Evolutionary conservation across 2,329 filamentous ascomycete genomes (phyloP).

Genomic region (Fusarium sulawesiense): DNA sequence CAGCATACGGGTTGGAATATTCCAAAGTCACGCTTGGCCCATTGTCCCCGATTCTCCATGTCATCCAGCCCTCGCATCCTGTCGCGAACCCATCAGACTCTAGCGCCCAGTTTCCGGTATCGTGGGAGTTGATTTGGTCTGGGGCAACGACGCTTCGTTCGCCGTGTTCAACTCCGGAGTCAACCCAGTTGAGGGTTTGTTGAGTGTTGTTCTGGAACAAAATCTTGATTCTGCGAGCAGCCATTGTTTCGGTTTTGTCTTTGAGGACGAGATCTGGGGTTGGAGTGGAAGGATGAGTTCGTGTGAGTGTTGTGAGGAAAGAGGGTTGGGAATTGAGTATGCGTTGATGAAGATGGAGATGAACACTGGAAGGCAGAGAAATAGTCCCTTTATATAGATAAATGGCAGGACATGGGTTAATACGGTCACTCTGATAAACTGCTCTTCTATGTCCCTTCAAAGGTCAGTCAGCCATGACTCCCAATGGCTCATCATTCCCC

Average conservation of each 20-base stretch:
- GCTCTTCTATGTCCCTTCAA: background rate
- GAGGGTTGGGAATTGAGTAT: background rate
- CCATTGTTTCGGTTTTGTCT: background rate
- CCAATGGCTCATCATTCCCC: background rate
- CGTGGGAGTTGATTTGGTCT: background rate
- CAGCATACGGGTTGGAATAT: too few species aligned
- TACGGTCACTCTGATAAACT: too few species aligned
- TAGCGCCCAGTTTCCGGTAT: background rate
- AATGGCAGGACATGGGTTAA: background rate
- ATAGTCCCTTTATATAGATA: background rate
- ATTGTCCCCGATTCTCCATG: too few species aligned
- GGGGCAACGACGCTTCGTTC: background rate
- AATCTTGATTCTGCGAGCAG: background rate
- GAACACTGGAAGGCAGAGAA: too few species aligned
- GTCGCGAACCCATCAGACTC: background rate
- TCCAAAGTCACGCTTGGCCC: too few species aligned
- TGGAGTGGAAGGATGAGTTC: background rate
- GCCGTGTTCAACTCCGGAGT: background rate
- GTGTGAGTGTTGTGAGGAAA: background rate
- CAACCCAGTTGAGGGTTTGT: background rate
- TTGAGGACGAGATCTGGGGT: too few species aligned
- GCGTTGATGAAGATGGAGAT: too few species aligned
- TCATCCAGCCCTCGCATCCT: too few species aligned
- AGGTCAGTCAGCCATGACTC: background rate
- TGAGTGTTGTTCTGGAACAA: background rate